Evolutionary conservation across 139 green algal genomes (phyloP).

Genomic region (Micromonas commoda): DNA sequence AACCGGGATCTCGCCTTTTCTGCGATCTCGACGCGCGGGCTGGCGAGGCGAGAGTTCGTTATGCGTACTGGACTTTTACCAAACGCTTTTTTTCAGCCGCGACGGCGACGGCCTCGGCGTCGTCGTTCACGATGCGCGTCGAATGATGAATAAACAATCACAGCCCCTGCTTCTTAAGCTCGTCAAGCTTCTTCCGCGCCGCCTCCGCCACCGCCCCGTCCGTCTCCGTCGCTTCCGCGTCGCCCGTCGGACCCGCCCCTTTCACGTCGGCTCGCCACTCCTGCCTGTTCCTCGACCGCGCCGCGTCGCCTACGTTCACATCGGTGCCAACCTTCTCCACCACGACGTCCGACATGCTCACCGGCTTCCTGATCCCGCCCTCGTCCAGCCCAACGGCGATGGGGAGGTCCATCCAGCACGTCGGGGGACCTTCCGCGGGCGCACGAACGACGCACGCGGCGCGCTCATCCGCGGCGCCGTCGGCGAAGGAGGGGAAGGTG

Average conservation of each 20-base stretch:
- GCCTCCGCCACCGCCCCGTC: not conserved
- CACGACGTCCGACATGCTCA: not conserved
- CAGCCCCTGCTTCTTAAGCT: not conserved
- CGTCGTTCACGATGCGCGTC: no score
- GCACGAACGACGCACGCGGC: not conserved
- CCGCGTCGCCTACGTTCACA: not conserved
- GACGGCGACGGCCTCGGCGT: no score
- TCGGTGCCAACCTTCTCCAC: not conserved
- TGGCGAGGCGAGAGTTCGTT: no score
- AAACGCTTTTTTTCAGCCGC: no score
- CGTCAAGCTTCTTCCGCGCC: not conserved
- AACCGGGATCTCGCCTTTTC: no score
- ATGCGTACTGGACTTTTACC: no score
- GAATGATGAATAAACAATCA: not conserved
- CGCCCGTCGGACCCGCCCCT: no score
- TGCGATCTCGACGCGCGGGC: no score
- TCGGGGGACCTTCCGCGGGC: not conserved
- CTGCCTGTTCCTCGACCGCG: not conserved
- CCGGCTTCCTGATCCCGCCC: not conserved
- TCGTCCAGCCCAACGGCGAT: not conserved
- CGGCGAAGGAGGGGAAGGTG: not conserved
- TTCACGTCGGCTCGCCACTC: not conserved
- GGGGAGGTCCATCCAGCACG: not conserved
- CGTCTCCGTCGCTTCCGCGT: not conserved
- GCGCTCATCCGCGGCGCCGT: not conserved